Base-by-base conservation (phyloP, 441 rosid genomes). In the Croton laevigatus region DNA sequence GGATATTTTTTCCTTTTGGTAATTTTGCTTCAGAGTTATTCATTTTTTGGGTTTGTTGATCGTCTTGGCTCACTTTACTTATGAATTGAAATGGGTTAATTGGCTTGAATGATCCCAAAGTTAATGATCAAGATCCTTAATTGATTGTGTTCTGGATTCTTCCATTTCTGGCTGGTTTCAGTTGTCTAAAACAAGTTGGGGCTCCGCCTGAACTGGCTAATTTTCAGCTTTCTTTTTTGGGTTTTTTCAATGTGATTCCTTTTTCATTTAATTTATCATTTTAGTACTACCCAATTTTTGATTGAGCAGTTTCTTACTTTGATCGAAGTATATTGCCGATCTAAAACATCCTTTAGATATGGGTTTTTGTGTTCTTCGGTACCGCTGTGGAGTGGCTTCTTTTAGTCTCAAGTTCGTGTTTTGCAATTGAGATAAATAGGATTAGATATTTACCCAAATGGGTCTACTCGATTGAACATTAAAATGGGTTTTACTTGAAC, bases 1-100 rank as follows among this genome's bases (percentile, higher is more conserved):
- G 85, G 87, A 84, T 14, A 72, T 14, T 58, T 73, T 48, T 8
- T 20, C 32, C 68, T 64, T 46, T 53, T 11, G 44, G 44, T 66
- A 27, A 69, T 77, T 65, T 1, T 3, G 48, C 60, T 8, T 62
- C 49, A 66, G 59, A 60, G 14, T 61, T 6, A 42, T 11, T 38
- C 10, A 69, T 76, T 27, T 81, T 77, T 69, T 14, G 1, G 53
- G 23, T 58, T 65, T 78, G 55, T 37, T 13, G 45, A 60, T 60
- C 9, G 6, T 23, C 38, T 68, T 65, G 55, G 46, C 66, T 17
- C 45, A 19, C 27, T 72, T 12, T 44, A 20, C 42, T 38, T 66
- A 23, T 36, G 17, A 37, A 22, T 4, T 20, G 45, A 67, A 71
- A 42, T 44, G 78, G 71, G 45, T 73, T 51, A 4, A 27, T 10